Percentiles rank a stretch among this genome's conserved stretches.
These are phyloP conservation scores for Phytophthora colocasiae DNA, from an alignment of 352 stramenopile species.

Conservation along the genomic window DNA sequence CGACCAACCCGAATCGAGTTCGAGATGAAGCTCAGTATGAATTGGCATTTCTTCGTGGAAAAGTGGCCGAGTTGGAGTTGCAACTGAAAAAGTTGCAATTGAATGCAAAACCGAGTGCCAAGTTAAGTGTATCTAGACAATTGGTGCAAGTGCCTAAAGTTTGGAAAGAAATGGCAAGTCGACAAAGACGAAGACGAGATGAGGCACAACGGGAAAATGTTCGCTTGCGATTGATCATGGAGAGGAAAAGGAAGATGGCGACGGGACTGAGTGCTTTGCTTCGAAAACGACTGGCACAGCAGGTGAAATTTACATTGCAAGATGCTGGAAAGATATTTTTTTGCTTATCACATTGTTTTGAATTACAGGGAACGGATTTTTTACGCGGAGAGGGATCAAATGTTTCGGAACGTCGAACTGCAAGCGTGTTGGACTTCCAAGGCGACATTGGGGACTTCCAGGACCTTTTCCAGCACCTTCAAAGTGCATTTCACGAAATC, in stretches of 20 bases:
- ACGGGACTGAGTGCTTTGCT: constrained; percentile 30
- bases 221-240: constrained; percentile 32
- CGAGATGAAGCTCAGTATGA: constrained; percentile 63
- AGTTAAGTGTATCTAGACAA: neutral
- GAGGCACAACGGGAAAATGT: constrained; percentile 39
- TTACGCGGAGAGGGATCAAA: constrained; percentile 5
- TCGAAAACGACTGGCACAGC: constrained; percentile 29
- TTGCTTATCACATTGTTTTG: neutral
- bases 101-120: neutral
- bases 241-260: constrained; percentile 36
- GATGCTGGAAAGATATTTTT: neutral
- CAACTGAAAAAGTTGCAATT: constrained; percentile 53
- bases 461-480: constrained; percentile 42
- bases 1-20: constrained; percentile 36
- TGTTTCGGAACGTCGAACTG: constrained; percentile 1
- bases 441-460: constrained; percentile 45
- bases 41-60: constrained; percentile 67
- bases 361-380: constrained; percentile 12
- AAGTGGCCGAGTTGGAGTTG: constrained; percentile 56
- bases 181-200: constrained; percentile 22
- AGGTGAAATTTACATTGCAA: constrained; percentile 15
- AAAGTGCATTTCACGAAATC: constrained; percentile 39
- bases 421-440: constrained; percentile 32
- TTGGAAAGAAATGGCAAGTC: constrained; percentile 33
- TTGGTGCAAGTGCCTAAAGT: constrained; percentile 13